phyloP scores from a whole-genome alignment of 345 rosid genomes.

The Linum tenue region DNA sequence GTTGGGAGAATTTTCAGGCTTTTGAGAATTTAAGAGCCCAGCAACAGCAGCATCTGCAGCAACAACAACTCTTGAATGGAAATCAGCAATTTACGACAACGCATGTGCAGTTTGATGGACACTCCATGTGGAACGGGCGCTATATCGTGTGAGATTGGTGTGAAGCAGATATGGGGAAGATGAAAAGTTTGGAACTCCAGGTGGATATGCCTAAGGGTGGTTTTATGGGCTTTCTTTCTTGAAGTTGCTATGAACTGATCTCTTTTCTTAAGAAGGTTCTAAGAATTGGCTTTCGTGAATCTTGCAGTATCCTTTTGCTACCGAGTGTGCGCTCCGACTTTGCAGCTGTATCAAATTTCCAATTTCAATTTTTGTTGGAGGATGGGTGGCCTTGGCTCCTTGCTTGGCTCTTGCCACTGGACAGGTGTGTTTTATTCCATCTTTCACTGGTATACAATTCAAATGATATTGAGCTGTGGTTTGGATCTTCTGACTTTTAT shows the following conservation, averaged over 20 bases:
- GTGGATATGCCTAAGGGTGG: constrained; percentile 1
- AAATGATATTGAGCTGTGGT: neutral
- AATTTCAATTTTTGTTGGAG: constrained; percentile 69
- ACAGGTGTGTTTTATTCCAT: constrained; percentile 34
- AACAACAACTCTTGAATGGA: constrained; percentile 37
- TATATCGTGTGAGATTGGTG: constrained; percentile 58
- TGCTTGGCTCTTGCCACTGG: constrained; percentile 54
- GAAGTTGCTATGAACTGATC: constrained; percentile 2
- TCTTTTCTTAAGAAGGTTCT: constrained; percentile 27
- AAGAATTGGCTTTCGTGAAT: constrained; percentile 49
- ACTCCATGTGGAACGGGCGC: constrained; percentile 61
- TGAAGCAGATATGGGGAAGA: constrained; percentile 2
- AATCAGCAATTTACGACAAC: constrained; percentile 37
- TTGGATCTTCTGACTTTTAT: neutral
- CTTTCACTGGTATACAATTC: neutral
- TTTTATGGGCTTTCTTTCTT: neutral
- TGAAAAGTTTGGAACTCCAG: neutral
- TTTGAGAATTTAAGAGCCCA: constrained; percentile 35
- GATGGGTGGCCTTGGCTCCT: constrained; percentile 51
- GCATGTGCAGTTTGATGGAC: constrained; percentile 81
- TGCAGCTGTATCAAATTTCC: constrained; percentile 27
- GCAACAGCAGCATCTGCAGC: constrained; percentile 47
- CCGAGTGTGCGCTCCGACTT: constrained; percentile 51
- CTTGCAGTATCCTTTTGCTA: constrained; percentile 45
- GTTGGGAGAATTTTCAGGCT: constrained; percentile 40